Evolutionary conservation across 2,329 filamentous ascomycete species (phyloP).

Genomic region (Fusarium sororula): DNA sequence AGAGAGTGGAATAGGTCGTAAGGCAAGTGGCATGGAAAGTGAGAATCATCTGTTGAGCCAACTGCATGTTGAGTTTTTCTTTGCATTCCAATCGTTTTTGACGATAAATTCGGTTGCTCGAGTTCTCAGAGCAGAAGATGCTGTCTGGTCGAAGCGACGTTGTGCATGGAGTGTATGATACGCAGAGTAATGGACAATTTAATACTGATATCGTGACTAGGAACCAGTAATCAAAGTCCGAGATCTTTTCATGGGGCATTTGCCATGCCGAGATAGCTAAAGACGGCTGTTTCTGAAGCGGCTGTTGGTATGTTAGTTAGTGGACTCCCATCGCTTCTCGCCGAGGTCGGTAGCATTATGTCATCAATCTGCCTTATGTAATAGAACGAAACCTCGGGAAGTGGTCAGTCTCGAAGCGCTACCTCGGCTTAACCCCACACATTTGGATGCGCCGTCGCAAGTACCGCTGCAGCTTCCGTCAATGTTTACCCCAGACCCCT

Average conservation of each 20-base stretch:
- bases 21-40: not conserved
- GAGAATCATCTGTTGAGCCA: not conserved
- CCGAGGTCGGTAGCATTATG: not conserved
- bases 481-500: slow-evolving; percentile 27
- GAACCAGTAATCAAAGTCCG: too few relatives aligned
- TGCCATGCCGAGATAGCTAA: not conserved
- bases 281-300: not conserved
- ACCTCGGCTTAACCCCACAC: slow-evolving; percentile 47
- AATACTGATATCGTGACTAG: not conserved
- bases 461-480: slow-evolving; percentile 36
- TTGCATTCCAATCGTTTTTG: slow-evolving; percentile 26
- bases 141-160: not conserved
- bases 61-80: not conserved
- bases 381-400: slow-evolving; percentile 33
- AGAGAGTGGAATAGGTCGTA: not conserved
- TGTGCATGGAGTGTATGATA: too few relatives aligned
- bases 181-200: not conserved
- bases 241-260: not conserved
- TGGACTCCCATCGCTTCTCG: not conserved
- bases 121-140: too few relatives aligned
- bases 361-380: slow-evolving; percentile 7
- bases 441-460: slow-evolving; percentile 17
- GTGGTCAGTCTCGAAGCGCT: slow-evolving; percentile 20
- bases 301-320: not conserved
- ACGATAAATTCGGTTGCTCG: not conserved